A percentile compares a stretch with the other conserved stretches of the same genome.
phyloP scores from a whole-genome alignment of 768 basidiomycete species.

The Rhizopogon rudus region DNA sequence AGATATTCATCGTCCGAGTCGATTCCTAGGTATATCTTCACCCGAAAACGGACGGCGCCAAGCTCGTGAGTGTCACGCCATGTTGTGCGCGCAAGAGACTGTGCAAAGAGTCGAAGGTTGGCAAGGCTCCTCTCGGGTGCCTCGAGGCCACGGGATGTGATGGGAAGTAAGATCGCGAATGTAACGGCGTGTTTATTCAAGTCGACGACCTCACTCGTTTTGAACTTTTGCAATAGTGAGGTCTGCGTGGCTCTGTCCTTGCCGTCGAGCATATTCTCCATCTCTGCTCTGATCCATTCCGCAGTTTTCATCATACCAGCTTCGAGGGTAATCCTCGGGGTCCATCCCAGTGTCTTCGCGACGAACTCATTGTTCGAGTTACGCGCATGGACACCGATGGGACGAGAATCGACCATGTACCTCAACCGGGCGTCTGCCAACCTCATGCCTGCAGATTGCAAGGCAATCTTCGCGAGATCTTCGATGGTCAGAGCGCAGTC shows the following conservation, averaged over 20 bases:
- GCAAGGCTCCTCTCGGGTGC: conserved; percentile 34
- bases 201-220: conserved; percentile 34
- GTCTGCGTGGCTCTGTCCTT: conserved; percentile 7
- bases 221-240: conserved; percentile 18
- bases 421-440: conserved; percentile 22
- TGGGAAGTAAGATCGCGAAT: conserved; percentile 53
- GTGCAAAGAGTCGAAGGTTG: conserved; percentile 37
- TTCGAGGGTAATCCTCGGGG: conserved; percentile 33
- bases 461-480: conserved; percentile 37
- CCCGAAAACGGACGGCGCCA: conserved; percentile 27
- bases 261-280: conserved; percentile 17
- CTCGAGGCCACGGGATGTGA: conserved; percentile 44
- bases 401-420: conserved; percentile 22
- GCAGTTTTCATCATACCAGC: conserved; percentile 45
- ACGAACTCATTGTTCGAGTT: conserved; percentile 47
- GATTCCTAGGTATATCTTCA: conserved; percentile 48
- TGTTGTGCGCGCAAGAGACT: conserved; percentile 42
- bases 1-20: conserved; percentile 46
- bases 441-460: conserved; percentile 27
- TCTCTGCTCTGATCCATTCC: conserved; percentile 42
- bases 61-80: conserved; percentile 33
- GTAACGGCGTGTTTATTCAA: conserved; percentile 29
- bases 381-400: conserved; percentile 44
- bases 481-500: conserved; percentile 37
- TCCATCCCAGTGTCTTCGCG: conserved; percentile 33